Conservation (phyloP, 257 asterid species). For the Mentha longifolia region DNA sequence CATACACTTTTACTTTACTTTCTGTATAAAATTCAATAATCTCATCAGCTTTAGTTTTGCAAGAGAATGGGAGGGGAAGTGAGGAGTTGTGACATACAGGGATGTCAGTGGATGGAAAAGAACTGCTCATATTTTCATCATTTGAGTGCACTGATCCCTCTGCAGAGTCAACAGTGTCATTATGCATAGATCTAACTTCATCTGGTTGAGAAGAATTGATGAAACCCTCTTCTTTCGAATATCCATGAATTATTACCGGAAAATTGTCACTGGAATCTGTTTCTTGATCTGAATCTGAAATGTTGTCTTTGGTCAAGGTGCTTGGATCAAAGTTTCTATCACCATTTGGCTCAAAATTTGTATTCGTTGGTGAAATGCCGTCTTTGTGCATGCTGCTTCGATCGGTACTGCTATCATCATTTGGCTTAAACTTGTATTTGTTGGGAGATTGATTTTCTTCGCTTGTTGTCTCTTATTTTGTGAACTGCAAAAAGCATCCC, state of each 20-base stretch:
- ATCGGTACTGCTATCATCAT: slow-evolving; percentile 47
- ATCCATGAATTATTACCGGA: slow-evolving; percentile 41
- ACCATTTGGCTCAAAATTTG: background rate
- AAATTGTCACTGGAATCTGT: slow-evolving; percentile 30
- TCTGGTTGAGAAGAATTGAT: slow-evolving; percentile 32
- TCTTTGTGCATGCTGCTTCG: slow-evolving; percentile 40
- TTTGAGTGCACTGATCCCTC: slow-evolving; percentile 38
- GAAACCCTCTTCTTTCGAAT: slow-evolving; percentile 40
- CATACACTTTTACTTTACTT: background rate
- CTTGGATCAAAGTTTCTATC: background rate
- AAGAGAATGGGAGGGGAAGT: slow-evolving; percentile 6
- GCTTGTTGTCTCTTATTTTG: slow-evolving; percentile 54
- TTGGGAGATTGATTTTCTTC: slow-evolving; percentile 58
- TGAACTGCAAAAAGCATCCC: too few relatives aligned
- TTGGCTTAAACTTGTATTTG: slow-evolving; percentile 45
- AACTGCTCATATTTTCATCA: slow-evolving; percentile 39
- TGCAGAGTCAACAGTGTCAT: slow-evolving; percentile 36
- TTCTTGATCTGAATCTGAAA: slow-evolving; percentile 44
- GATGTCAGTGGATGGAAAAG: slow-evolving; percentile 37
- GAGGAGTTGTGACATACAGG: slow-evolving; percentile 41
- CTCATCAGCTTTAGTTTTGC: background rate
- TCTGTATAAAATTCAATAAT: slow-evolving; percentile 1
- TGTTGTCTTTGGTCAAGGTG: slow-evolving; percentile 32
- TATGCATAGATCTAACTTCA: slow-evolving; percentile 30
- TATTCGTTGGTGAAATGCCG: slow-evolving; percentile 3